Conservation (phyloP, 208 protist species). For the Sergeia podlipaevii region DNA sequence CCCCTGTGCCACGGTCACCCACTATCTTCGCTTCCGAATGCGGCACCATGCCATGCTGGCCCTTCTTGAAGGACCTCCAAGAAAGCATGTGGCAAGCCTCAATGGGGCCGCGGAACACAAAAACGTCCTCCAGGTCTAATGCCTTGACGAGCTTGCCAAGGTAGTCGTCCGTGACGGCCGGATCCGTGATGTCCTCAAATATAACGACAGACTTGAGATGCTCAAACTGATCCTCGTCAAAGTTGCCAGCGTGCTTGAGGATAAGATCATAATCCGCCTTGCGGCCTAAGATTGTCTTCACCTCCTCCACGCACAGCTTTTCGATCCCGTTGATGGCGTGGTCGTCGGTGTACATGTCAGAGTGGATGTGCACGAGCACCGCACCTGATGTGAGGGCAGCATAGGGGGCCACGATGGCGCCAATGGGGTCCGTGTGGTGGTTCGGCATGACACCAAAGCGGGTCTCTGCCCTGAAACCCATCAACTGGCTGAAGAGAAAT, state of each 20-base stretch:
- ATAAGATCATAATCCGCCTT: slow-evolving; percentile 85
- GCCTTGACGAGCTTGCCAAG: slow-evolving; percentile 68
- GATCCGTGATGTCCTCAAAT: slow-evolving; percentile 73
- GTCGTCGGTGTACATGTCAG: slow-evolving; percentile 89
- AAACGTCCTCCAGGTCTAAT: slow-evolving; percentile 82
- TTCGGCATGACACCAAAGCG: slow-evolving; percentile 90
- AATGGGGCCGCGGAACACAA: slow-evolving; percentile 84
- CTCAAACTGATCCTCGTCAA: slow-evolving; percentile 84
- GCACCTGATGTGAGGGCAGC: slow-evolving; percentile 83
- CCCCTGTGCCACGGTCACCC: slow-evolving; percentile 82
- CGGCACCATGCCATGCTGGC: slow-evolving; percentile 69
- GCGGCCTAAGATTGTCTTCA: slow-evolving; percentile 68
- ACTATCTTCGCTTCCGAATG: slow-evolving; percentile 87
- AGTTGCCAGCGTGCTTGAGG: slow-evolving; percentile 87
- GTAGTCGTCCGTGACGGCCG: slow-evolving; percentile 61
- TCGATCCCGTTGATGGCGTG: slow-evolving; percentile 89
- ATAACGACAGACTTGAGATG: slow-evolving; percentile 79
- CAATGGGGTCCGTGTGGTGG: slow-evolving; percentile 82
- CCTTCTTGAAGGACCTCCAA: slow-evolving; percentile 68
- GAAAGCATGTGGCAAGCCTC: slow-evolving; percentile 80
- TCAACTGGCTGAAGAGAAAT: slow-evolving; percentile 80
- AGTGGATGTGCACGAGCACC: slow-evolving; percentile 84
- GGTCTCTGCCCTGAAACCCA: slow-evolving; percentile 81
- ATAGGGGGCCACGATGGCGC: slow-evolving; percentile 85
- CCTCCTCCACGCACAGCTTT: slow-evolving; percentile 89